Evolutionary conservation across 2,329 filamentous ascomycete genomes (phyloP).

Genomic region (Gaeumannomyces sp.): DNA sequence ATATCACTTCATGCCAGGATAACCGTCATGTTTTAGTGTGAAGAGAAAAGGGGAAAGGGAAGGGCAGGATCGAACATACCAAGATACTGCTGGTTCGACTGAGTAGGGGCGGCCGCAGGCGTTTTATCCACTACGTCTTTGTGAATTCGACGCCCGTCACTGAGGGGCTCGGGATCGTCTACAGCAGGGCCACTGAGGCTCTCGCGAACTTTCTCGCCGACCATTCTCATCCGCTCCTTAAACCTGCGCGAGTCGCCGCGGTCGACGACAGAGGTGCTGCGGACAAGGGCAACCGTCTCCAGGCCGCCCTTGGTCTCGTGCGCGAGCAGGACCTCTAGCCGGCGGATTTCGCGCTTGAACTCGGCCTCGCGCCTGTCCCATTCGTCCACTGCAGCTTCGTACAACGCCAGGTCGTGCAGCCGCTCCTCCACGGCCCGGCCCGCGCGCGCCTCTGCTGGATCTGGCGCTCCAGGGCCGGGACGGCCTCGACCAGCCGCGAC

Average conservation of each 20-base stretch:
- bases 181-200: neutral
- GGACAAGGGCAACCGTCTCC: slow-evolving; percentile 37
- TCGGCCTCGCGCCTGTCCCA: slow-evolving; percentile 31
- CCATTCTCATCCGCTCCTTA: slow-evolving; percentile 23
- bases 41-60: too few relatives aligned
- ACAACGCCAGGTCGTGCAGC: slow-evolving; percentile 27
- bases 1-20: neutral
- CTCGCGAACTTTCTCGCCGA: slow-evolving; percentile 14
- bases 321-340: slow-evolving; percentile 31
- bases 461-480: slow-evolving; percentile 21
- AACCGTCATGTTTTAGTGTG: neutral
- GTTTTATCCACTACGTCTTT: neutral
- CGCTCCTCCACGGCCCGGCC: slow-evolving; percentile 24
- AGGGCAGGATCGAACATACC: neutral
- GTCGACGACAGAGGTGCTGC: slow-evolving; percentile 35
- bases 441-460: slow-evolving; percentile 21
- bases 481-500: slow-evolving; percentile 30
- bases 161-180: neutral
- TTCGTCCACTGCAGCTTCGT: slow-evolving; percentile 30
- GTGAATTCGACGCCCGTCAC: too few relatives aligned
- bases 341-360: slow-evolving; percentile 33
- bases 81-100: neutral
- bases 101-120: neutral
- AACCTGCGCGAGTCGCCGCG: slow-evolving; percentile 28
- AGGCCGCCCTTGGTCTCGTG: slow-evolving; percentile 31